Conservation (phyloP, 768 basidiomycete species). For the Myochromella boudieri region DNA sequence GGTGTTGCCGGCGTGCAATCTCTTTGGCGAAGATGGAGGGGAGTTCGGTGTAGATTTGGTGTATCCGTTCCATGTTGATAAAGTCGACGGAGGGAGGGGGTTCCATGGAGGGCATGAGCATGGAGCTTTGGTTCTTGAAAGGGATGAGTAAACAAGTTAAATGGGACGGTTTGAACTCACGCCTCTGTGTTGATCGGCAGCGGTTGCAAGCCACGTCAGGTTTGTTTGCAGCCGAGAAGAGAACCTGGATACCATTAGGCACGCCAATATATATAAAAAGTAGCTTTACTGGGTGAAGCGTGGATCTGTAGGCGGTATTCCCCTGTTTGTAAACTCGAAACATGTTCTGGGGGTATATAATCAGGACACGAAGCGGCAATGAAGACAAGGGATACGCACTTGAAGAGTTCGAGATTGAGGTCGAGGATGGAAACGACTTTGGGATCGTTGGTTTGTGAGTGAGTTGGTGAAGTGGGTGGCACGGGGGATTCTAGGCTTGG, state of each 20-base stretch:
- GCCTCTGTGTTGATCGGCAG: slow-evolving; percentile 55
- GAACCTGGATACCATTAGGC: slow-evolving; percentile 42
- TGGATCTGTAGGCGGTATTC: slow-evolving; percentile 43
- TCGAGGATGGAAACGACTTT: slow-evolving; percentile 66
- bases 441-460: slow-evolving; percentile 23
- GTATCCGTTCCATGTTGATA: slow-evolving; percentile 50
- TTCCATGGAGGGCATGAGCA: slow-evolving; percentile 58
- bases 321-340: slow-evolving; percentile 55
- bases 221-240: slow-evolving; percentile 64
- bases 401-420: slow-evolving; percentile 68
- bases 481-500: slow-evolving; percentile 16
- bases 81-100: slow-evolving; percentile 52
- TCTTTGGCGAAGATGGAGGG: slow-evolving; percentile 64
- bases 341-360: slow-evolving; percentile 1
- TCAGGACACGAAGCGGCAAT: background rate
- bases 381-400: slow-evolving; percentile 38
- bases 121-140: slow-evolving; percentile 28
- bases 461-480: slow-evolving; percentile 17
- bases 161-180: slow-evolving; percentile 31
- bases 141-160: slow-evolving; percentile 1
- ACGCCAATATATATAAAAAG: background rate
- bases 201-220: slow-evolving; percentile 67
- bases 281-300: slow-evolving; percentile 55
- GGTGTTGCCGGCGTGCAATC: slow-evolving; percentile 44
- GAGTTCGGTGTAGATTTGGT: slow-evolving; percentile 62